Conservation (phyloP, 768 basidiomycete species). For the Mycena maculata region DNA sequence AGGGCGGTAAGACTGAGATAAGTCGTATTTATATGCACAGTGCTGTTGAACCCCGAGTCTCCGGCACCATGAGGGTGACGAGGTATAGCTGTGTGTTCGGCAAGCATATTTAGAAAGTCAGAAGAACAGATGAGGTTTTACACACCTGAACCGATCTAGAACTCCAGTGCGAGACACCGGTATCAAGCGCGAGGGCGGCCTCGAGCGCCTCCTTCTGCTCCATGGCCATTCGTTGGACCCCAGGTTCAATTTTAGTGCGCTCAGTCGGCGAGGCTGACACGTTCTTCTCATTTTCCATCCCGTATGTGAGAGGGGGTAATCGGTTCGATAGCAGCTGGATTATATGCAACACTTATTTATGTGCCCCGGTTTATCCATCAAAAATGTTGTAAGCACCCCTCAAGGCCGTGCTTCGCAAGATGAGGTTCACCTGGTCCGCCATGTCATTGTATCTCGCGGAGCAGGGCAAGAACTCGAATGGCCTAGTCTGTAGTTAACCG, state of each 20-base stretch:
- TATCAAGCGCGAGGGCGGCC: constrained; percentile 55
- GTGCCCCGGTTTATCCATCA: too few relatives aligned
- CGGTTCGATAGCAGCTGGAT: too few relatives aligned
- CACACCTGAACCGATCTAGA: constrained; percentile 52
- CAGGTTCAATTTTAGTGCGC: constrained; percentile 4
- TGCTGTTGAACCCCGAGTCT: constrained; percentile 66
- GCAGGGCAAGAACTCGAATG: too few relatives aligned
- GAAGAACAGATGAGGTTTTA: neutral
- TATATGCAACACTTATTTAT: too few relatives aligned
- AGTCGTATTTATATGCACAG: constrained; percentile 45
- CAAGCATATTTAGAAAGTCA: neutral
- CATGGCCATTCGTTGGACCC: constrained; percentile 51
- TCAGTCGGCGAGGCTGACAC: constrained; percentile 30
- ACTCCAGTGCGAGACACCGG: constrained; percentile 52
- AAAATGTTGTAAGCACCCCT: too few relatives aligned
- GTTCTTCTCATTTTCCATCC: constrained; percentile 43
- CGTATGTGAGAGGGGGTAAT: too few relatives aligned
- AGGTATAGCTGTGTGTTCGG: constrained; percentile 53
- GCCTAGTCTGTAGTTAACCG: too few relatives aligned
- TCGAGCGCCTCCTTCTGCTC: constrained; percentile 55
- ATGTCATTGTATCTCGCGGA: too few relatives aligned
- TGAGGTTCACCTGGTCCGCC: too few relatives aligned
- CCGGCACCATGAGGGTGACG: constrained; percentile 59
- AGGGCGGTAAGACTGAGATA: neutral
- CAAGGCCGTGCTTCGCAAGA: too few relatives aligned